These are phyloP conservation scores for Diutina pseudorugosa DNA, from an alignment of 1,139 yeast species.

Conservation along the genomic window DNA sequence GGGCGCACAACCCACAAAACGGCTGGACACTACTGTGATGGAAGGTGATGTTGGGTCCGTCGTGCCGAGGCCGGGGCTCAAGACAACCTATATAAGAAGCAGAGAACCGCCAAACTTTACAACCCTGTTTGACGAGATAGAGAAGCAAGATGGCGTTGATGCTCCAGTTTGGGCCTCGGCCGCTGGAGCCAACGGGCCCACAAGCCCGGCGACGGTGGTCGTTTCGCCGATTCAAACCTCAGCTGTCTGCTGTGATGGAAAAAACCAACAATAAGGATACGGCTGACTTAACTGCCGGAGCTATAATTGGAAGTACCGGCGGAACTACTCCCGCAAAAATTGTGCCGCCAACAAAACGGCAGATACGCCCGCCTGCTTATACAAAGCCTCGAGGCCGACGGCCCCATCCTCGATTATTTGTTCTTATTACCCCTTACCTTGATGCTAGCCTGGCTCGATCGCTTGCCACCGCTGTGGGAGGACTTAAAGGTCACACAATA, in stretches of 20 bases:
- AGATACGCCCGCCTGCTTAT: neutral
- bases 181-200: neutral
- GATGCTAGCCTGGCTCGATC: neutral
- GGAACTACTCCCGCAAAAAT: neutral
- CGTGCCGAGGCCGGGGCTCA: neutral
- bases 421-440: neutral
- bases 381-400: neutral
- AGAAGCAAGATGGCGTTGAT: neutral
- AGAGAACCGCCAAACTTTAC: neutral
- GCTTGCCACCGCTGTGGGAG: neutral
- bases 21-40: neutral
- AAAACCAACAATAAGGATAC: neutral
- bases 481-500: neutral
- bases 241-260: neutral
- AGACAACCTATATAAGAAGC: neutral
- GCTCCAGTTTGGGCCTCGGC: neutral
- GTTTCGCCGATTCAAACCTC: neutral
- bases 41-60: neutral
- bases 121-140: neutral
- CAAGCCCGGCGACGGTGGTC: neutral
- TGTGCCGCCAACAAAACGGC: neutral
- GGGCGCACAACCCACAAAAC: neutral
- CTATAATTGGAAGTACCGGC: neutral
- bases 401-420: neutral
- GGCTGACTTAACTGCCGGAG: neutral